A percentile compares a stretch with the other conserved stretches of the same genome.
Evolutionary conservation across 306 rosid species (phyloP).

Genomic region (Astragalus glycyphyllos): DNA sequence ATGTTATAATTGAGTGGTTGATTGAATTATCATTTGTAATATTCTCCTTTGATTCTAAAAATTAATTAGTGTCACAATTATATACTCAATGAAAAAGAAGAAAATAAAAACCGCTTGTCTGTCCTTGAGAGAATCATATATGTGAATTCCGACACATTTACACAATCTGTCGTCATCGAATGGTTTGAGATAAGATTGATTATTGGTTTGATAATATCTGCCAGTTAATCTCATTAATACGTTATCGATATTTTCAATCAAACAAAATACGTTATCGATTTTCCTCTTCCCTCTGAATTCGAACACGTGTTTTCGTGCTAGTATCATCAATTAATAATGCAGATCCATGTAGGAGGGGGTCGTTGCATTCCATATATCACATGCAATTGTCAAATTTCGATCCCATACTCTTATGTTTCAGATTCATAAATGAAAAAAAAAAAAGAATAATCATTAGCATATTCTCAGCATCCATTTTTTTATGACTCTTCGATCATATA

Average conservation of each 20-base stretch:
- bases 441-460: too few relatives aligned
- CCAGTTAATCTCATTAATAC: neutral
- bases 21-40: too few relatives aligned
- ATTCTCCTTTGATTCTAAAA: neutral
- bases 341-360: neutral
- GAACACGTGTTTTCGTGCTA: constrained; percentile 18
- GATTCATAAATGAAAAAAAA: neutral
- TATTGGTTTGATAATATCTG: neutral
- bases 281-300: constrained; percentile 45
- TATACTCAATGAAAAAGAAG: too few relatives aligned
- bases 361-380: neutral
- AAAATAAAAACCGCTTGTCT: neutral
- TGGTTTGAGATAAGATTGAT: constrained; percentile 3
- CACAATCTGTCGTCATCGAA: neutral
- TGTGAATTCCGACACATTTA: neutral
- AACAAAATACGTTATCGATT: constrained; percentile 47
- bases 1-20: too few relatives aligned
- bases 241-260: neutral
- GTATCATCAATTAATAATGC: neutral
- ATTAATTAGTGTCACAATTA: neutral
- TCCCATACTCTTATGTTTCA: neutral
- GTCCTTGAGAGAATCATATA: neutral
- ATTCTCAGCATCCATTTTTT: too few relatives aligned
- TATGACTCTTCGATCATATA: too few relatives aligned
- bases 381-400: constrained; percentile 16